phyloP scores from a whole-genome alignment of 108 stramenopile species.

The Aurantiochytrium sp. region DNA sequence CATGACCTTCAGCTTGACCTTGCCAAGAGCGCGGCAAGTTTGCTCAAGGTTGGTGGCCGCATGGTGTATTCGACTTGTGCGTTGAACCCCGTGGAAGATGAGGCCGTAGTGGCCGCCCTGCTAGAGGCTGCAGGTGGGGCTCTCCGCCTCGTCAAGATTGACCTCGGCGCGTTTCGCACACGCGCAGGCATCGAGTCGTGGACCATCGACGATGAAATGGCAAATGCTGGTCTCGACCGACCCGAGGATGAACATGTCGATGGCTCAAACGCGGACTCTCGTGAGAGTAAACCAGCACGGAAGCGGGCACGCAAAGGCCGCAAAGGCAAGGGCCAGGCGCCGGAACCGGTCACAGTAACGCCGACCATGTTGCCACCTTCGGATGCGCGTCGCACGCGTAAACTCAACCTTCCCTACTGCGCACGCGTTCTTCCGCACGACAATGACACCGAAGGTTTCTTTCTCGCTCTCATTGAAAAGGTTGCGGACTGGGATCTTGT shows the following conservation, averaged over 20 bases:
- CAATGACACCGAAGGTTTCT: conserved; percentile 32
- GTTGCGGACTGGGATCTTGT: neutral
- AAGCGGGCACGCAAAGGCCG: conserved; percentile 46
- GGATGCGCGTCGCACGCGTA: neutral
- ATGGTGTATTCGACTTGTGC: conserved; percentile 75
- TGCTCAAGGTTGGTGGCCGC: conserved; percentile 61
- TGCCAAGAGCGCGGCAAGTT: conserved; percentile 52
- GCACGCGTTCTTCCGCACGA: conserved; percentile 25
- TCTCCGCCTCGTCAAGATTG: conserved; percentile 25
- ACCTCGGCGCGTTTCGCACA: conserved; percentile 28
- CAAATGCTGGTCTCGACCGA: conserved; percentile 52
- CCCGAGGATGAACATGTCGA: conserved; percentile 25
- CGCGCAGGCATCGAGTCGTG: conserved; percentile 45
- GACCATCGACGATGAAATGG: conserved; percentile 56
- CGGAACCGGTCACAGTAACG: conserved; percentile 26
- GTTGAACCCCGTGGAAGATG: conserved; percentile 81
- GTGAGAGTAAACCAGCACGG: conserved; percentile 26
- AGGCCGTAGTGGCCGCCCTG: conserved; percentile 75
- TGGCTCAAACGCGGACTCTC: neutral
- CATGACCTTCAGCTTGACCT: conserved; percentile 70
- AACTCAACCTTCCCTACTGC: neutral
- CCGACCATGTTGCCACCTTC: conserved; percentile 16
- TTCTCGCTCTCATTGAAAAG: conserved; percentile 21
- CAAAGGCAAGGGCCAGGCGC: conserved; percentile 31
- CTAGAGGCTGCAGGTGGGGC: conserved; percentile 34